Conservation (phyloP, 148 eudicot species). For the Vaccinium darrowii region DNA sequence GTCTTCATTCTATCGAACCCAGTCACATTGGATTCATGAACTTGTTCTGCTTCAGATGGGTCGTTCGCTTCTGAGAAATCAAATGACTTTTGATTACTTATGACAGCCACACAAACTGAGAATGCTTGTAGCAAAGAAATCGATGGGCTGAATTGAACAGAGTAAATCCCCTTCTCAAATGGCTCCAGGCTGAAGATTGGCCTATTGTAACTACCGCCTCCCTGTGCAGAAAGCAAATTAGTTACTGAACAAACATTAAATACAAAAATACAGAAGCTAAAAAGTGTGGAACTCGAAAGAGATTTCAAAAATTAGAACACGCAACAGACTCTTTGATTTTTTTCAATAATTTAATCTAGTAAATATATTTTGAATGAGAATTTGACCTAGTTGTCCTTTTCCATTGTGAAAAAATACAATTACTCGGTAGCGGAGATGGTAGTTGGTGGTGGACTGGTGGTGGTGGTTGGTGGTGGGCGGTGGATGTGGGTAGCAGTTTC, state of each 20-base stretch:
- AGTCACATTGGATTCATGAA: constrained; percentile 14
- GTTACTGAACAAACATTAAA: neutral
- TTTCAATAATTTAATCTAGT: neutral
- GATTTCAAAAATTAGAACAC: neutral
- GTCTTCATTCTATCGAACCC: constrained; percentile 22
- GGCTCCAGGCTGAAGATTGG: constrained; percentile 61
- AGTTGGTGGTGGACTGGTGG: no score
- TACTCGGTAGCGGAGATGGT: neutral
- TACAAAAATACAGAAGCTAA: neutral
- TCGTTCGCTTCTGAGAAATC: constrained; percentile 26
- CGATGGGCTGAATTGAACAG: constrained; percentile 56
- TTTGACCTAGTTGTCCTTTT: neutral
- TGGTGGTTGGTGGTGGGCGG: neutral
- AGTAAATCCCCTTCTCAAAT: constrained; percentile 54
- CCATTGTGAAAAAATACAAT: neutral
- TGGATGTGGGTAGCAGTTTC: neutral
- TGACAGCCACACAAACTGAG: constrained; percentile 54
- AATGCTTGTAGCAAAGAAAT: constrained; percentile 76
- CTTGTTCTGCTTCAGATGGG: constrained; percentile 18
- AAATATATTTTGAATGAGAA: neutral
- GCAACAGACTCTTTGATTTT: no score
- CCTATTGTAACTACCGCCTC: constrained; percentile 37
- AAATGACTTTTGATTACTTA: constrained; percentile 44
- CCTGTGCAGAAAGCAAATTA: constrained; percentile 37
- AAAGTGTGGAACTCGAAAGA: neutral